These are phyloP conservation scores for Kwoniella sp. DNA, from an alignment of 768 basidiomycete species.

Conservation along the genomic window DNA sequence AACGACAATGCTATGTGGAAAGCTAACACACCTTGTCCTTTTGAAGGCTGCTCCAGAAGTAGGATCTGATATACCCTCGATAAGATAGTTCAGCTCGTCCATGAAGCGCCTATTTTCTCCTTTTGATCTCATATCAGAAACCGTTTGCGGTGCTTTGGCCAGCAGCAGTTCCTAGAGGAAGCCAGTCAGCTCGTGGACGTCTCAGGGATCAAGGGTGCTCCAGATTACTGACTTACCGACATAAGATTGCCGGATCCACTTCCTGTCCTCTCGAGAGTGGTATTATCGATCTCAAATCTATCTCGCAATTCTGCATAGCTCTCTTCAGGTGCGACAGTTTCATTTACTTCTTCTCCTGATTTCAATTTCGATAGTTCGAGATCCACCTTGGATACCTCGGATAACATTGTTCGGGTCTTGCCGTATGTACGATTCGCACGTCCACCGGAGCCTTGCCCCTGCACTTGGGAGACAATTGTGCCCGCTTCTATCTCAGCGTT, in stretches of 20 bases:
- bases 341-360: background rate
- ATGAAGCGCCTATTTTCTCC: slow-evolving; percentile 52
- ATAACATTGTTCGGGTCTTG: slow-evolving; percentile 24
- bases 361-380: slow-evolving; percentile 7
- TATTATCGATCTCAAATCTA: slow-evolving; percentile 47
- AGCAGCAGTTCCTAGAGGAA: slow-evolving; percentile 18
- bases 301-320: slow-evolving; percentile 50
- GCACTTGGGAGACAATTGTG: background rate
- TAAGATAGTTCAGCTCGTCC: slow-evolving; percentile 49
- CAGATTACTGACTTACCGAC: slow-evolving; percentile 19
- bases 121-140: slow-evolving; percentile 50
- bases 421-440: slow-evolving; percentile 41
- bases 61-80: slow-evolving; percentile 41
- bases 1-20: background rate
- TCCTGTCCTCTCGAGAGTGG: slow-evolving; percentile 14
- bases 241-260: slow-evolving; percentile 25
- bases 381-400: slow-evolving; percentile 20
- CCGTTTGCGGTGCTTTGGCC: slow-evolving; percentile 38
- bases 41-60: slow-evolving; percentile 22
- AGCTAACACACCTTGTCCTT: slow-evolving; percentile 36
- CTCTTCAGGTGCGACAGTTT: slow-evolving; percentile 20
- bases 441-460: slow-evolving; percentile 21
- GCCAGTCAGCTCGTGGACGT: background rate
- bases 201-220: background rate
- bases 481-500: background rate